Base-by-base conservation (phyloP, 2,329 filamentous ascomycete species). In the Fusarium sp. region DNA sequence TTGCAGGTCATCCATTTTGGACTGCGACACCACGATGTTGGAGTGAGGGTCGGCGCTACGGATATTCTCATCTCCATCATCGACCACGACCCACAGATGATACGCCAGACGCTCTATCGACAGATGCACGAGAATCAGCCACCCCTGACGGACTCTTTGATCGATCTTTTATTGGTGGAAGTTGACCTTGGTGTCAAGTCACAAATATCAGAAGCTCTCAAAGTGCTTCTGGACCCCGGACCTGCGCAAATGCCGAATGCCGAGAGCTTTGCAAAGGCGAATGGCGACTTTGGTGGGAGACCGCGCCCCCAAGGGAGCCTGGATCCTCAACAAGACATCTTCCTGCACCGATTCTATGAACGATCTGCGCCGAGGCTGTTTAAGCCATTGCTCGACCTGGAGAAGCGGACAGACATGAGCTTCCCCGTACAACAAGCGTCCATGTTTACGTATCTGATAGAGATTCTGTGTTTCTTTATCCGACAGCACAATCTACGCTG, bases 31-130 rank as follows among this genome's bases (percentile, higher is more conserved):
- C 88, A 89, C 52, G 95, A 98, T 78, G 93, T 97, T 14, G 89
- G 92, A 0, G 94, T 98, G 63, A 90, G 97, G 71, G 95, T 98
- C 3, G 97, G 95, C 6, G 97, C 95, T 13, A 98, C 95, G 3
- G 97, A 99, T 77, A 95, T 98, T 37, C 85, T 99, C 58, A 94
- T 98, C 9, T 94, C 95, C 6, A 92, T 98, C 83, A 97, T 99
- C 77, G 97, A 99, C 78, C 95, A 98, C 80, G 97, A 99, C 78
- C 93, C 96, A 3, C 91, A 95, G 77, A 95, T 98, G 93, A 96
- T 99, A 81, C 93, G 97, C 58, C 92, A 93, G 76, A 97, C 96
- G 64, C 95, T 98, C 77, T 96, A 98, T 82, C 94, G 95, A 72
- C 95, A 97, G 75, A 93, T 98, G 72, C 92, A 93, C 74, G 95